Percentiles rank a stretch among this genome's conserved stretches.
Evolutionary conservation across 495 filamentous ascomycete species (phyloP).

Genomic region (Schizothecium vesticola): DNA sequence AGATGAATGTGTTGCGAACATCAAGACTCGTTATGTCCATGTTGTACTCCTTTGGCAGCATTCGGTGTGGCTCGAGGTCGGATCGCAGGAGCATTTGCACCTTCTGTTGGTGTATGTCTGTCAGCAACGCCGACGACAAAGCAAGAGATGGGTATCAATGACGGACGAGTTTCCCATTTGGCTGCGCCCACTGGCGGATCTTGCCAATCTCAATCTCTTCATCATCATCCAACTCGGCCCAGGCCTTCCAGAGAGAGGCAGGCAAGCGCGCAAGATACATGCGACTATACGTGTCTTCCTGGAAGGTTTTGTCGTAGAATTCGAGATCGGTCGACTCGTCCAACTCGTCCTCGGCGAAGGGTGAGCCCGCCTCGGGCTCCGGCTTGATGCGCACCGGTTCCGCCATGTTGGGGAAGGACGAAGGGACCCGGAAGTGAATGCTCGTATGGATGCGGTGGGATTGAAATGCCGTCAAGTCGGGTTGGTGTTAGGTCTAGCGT

Average conservation of each 20-base stretch:
- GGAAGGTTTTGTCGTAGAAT: conserved; percentile 51
- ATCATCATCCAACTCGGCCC: conserved; percentile 47
- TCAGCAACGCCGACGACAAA: conserved; percentile 7
- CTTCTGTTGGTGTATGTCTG: conserved; percentile 23
- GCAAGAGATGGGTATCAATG: not conserved
- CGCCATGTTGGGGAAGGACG: conserved; percentile 26
- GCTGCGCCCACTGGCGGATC: conserved; percentile 55
- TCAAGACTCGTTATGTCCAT: conserved; percentile 59
- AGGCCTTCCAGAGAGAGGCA: conserved; percentile 69
- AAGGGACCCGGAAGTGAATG: not conserved
- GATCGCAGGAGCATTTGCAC: conserved; percentile 40
- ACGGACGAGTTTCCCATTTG: conserved; percentile 33
- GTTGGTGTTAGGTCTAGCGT: not conserved
- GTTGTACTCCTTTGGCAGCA: conserved; percentile 77
- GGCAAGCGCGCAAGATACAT: conserved; percentile 76
- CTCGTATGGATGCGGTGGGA: no score
- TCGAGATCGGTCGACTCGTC: conserved; percentile 87
- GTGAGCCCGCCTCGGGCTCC: conserved; percentile 60
- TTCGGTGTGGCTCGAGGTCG: conserved; percentile 53
- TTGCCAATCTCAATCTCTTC: conserved; percentile 66
- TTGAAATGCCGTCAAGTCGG: not conserved
- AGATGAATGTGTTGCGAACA: conserved; percentile 76
- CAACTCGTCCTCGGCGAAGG: conserved; percentile 60
- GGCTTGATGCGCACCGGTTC: conserved; percentile 53
- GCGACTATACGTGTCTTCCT: conserved; percentile 35